Conservation (phyloP, 2,329 filamentous ascomycete genomes). For the Trichoderma hamatum region DNA sequence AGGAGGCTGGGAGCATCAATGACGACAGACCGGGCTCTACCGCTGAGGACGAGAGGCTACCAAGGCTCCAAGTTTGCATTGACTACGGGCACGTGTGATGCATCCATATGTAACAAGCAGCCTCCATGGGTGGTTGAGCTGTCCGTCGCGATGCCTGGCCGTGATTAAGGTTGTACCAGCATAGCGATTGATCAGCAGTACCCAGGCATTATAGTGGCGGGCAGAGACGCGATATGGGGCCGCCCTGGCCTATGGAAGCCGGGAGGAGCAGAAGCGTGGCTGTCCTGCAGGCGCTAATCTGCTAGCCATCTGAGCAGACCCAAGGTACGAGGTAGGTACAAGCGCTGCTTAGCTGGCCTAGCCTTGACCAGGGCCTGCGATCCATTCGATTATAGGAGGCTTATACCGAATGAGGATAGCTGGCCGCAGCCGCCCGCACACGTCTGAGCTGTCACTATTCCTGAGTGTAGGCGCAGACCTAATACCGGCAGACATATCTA, state of each 20-base stretch:
- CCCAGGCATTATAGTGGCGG: conserved; percentile 2
- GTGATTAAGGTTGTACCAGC: conserved; percentile 21
- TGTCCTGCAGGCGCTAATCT: conserved; percentile 25
- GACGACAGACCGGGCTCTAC: neutral
- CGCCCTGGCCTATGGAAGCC: conserved; percentile 19
- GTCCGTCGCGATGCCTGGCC: neutral
- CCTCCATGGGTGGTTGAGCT: neutral
- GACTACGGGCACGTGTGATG: neutral
- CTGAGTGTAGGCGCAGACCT: neutral
- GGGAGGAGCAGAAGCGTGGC: conserved; percentile 17
- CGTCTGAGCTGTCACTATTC: conserved; percentile 21
- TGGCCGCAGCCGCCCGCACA: conserved; percentile 12
- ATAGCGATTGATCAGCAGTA: conserved; percentile 17
- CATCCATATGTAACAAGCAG: neutral
- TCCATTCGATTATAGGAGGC: neutral
- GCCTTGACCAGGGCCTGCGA: conserved; percentile 6
- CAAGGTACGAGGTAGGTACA: conserved; percentile 1
- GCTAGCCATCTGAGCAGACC: neutral
- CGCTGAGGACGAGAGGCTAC: neutral
- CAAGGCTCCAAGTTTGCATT: neutral
- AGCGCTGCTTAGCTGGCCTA: neutral
- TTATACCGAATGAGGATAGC: neutral
- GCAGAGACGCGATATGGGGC: conserved; percentile 12
- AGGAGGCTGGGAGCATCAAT: neutral
- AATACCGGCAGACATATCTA: neutral